A percentile compares a stretch with the other conserved stretches of the same genome.
These are phyloP conservation scores for Kwoniella sp. DNA, from an alignment of 768 basidiomycete species.

Conservation along the genomic window DNA sequence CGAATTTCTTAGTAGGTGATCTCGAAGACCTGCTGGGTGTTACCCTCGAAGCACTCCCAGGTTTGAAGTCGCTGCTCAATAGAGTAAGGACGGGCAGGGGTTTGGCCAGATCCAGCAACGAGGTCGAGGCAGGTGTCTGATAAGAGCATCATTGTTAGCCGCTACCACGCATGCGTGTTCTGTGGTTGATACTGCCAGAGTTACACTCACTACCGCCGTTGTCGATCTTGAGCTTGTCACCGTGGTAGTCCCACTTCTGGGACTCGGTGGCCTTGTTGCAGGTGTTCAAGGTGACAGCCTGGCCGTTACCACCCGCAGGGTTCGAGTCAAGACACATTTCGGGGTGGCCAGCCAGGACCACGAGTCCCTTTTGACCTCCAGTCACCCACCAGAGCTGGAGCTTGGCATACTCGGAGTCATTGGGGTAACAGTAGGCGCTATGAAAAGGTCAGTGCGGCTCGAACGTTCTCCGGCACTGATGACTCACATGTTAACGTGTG, in stretches of 20 bases:
- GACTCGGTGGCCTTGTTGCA: slow-evolving; percentile 13
- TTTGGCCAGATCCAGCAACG: slow-evolving; percentile 3
- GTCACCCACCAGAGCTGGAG: slow-evolving; percentile 13
- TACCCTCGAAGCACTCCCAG: slow-evolving; percentile 14
- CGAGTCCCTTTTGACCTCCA: slow-evolving; percentile 8
- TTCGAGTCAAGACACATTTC: slow-evolving; percentile 13
- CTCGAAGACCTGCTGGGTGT: slow-evolving; percentile 19
- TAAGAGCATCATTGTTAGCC: too few species aligned
- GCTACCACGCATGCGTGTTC: too few species aligned
- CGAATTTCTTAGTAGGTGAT: slow-evolving; percentile 4
- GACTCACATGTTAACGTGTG: slow-evolving; percentile 14
- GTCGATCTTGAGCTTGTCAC: slow-evolving; percentile 12
- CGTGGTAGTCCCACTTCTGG: slow-evolving; percentile 16
- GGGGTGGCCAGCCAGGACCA: slow-evolving; percentile 5
- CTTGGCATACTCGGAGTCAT: slow-evolving; percentile 10
- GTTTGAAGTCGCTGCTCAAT: slow-evolving; percentile 17
- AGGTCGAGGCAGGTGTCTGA: slow-evolving; percentile 18
- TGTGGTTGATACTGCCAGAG: too few species aligned
- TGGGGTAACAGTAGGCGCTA: slow-evolving; percentile 17
- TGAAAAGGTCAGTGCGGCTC: too few species aligned
- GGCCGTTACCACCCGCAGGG: slow-evolving; percentile 11
- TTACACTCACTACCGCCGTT: slow-evolving; percentile 16
- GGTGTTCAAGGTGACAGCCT: slow-evolving; percentile 5
- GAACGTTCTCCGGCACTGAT: too few species aligned
- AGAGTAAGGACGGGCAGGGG: slow-evolving; percentile 4